These are phyloP conservation scores for Trichoderma asperellum DNA, from an alignment of 2,329 filamentous ascomycete species.

Conservation along the genomic window DNA sequence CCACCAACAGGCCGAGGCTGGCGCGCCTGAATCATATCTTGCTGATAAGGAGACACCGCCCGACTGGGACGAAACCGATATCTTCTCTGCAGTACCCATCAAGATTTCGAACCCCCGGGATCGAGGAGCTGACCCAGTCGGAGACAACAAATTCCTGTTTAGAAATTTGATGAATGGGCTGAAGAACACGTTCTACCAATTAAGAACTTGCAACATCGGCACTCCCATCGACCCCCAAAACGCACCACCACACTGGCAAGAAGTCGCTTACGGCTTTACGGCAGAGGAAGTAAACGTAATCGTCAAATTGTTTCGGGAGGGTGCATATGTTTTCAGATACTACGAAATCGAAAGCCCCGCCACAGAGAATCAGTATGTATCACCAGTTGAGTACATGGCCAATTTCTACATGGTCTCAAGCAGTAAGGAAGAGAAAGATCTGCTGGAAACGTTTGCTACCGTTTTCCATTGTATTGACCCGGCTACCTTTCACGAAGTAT, in stretches of 20 bases:
- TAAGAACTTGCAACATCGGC: conserved; percentile 84
- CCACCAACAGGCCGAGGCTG: conserved; percentile 67
- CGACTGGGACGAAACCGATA: conserved; percentile 98
- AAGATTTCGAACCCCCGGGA: conserved; percentile 92
- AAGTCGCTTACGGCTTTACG: conserved; percentile 94
- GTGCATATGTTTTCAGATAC: conserved; percentile 94
- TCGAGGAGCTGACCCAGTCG: conserved; percentile 84
- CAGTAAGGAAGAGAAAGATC: conserved; percentile 93
- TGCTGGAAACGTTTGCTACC: conserved; percentile 95
- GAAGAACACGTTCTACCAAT: conserved; percentile 94
- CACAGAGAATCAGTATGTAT: conserved; percentile 73
- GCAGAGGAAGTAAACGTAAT: conserved; percentile 97
- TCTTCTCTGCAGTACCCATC: conserved; percentile 94
- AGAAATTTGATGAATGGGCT: conserved; percentile 94
- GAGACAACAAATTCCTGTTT: conserved; percentile 97
- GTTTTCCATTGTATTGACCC: conserved; percentile 99
- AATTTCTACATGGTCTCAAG: conserved; percentile 95
- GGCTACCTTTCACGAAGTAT: conserved; percentile 97
- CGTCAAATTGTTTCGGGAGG: conserved; percentile 95
- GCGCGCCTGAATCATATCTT: conserved; percentile 74
- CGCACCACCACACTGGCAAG: conserved; percentile 87
- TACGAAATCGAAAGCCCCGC: conserved; percentile 85
- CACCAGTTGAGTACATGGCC: conserved; percentile 87
- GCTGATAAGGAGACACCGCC: conserved; percentile 80
- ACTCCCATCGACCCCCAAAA: conserved; percentile 74